These are phyloP conservation scores for Rosellinia necatrix DNA, from an alignment of 2,329 filamentous ascomycete genomes.

Conservation along the genomic window DNA sequence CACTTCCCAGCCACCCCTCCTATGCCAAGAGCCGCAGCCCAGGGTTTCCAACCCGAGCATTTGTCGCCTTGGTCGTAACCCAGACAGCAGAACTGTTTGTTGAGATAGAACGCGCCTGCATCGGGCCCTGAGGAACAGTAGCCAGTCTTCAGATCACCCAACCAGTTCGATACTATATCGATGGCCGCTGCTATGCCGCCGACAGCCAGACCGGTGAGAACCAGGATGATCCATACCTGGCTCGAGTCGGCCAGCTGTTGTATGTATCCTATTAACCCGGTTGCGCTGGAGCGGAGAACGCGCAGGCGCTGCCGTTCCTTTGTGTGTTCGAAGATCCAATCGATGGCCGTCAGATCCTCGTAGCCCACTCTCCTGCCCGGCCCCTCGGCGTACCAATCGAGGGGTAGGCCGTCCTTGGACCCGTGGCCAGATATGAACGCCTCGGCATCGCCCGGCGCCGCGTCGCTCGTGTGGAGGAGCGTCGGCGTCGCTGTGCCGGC, in stretches of 20 bases:
- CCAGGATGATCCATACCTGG: conserved; percentile 88
- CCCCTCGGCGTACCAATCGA: conserved; percentile 90
- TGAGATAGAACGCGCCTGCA: conserved; percentile 88
- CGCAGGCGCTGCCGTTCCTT: conserved; percentile 90
- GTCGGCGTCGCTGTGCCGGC: conserved; percentile 36
- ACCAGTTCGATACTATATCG: conserved; percentile 89
- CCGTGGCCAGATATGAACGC: conserved; percentile 17
- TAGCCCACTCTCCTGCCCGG: conserved; percentile 90
- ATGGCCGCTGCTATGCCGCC: conserved; percentile 86
- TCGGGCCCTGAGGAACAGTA: conserved; percentile 77
- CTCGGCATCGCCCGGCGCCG: conserved; percentile 25
- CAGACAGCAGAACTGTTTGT: conserved; percentile 89
- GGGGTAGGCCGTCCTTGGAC: conserved; percentile 53
- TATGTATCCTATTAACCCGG: conserved; percentile 73
- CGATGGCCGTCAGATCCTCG: conserved; percentile 94
- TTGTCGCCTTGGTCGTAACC: conserved; percentile 83
- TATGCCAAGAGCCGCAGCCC: conserved; percentile 76
- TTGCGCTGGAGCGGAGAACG: conserved; percentile 70
- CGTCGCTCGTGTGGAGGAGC: conserved; percentile 30
- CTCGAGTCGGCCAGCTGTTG: conserved; percentile 79
- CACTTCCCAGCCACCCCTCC: conserved; percentile 71
- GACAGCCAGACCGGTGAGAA: conserved; percentile 82
- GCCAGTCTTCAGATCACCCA: conserved; percentile 89
- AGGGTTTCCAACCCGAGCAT: conserved; percentile 85
- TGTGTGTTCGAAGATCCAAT: conserved; percentile 99